A percentile compares a stretch with the other conserved stretches of the same genome.
Evolutionary conservation across 2,329 filamentous ascomycete species (phyloP).

Genomic region (Leptographium procerum): DNA sequence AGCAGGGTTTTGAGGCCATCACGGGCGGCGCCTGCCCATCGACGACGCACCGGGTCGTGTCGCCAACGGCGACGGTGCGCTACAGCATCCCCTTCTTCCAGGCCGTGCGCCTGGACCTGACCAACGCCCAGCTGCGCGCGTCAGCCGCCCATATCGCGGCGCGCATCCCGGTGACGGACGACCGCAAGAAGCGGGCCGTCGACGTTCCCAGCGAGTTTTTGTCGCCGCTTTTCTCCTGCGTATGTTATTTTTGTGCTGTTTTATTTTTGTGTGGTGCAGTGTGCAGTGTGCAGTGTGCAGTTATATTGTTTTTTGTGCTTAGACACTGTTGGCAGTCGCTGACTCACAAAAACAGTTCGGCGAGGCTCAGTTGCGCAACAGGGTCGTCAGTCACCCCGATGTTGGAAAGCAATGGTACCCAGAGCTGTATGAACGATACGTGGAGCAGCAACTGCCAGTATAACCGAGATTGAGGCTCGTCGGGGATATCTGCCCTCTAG

Average conservation of each 20-base stretch:
- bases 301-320: neutral
- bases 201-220: slow-evolving; percentile 11
- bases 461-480: neutral
- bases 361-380: slow-evolving; percentile 10
- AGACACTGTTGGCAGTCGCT: neutral
- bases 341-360: slow-evolving; percentile 2
- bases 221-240: slow-evolving; percentile 9
- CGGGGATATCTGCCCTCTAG: neutral
- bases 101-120: slow-evolving; percentile 33
- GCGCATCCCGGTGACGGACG: slow-evolving; percentile 8
- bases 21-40: slow-evolving; percentile 42
- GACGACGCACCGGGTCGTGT: slow-evolving; percentile 34
- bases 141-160: slow-evolving; percentile 9
- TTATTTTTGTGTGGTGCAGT: no score
- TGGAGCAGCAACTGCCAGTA: slow-evolving; percentile 2
- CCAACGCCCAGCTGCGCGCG: slow-evolving; percentile 3
- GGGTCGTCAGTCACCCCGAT: slow-evolving; percentile 10
- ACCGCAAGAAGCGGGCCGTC: slow-evolving; percentile 8
- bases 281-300: neutral
- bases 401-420: slow-evolving; percentile 10
- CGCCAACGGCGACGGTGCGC: slow-evolving; percentile 5
- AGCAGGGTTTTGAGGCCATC: slow-evolving; percentile 46
- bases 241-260: neutral
- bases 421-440: slow-evolving; percentile 8
- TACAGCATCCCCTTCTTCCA: slow-evolving; percentile 38